Evolutionary conservation across 1,139 yeast genomes (phyloP).

Genomic region (Kodamaea sp.): DNA sequence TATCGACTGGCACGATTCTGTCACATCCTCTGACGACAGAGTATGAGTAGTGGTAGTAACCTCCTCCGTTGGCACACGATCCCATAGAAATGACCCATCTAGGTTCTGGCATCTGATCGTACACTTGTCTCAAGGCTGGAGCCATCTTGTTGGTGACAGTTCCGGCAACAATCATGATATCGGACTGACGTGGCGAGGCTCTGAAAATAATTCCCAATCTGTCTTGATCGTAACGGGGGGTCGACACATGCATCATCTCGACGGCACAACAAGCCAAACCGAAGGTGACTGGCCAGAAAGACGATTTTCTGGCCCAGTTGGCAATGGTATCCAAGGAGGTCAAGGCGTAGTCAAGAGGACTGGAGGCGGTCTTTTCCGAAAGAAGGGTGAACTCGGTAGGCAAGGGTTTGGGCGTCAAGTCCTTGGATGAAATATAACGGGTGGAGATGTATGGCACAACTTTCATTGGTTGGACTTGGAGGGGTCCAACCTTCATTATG

Average conservation of each 20-base stretch:
- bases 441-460: constrained; percentile 13
- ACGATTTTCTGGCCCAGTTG: constrained; percentile 90
- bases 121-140: constrained; percentile 88
- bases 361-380: constrained; percentile 44
- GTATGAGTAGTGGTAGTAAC: constrained; percentile 88
- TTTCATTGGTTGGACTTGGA: constrained; percentile 17
- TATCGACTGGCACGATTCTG: constrained; percentile 84
- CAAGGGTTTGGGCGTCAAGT: constrained; percentile 45
- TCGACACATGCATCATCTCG: constrained; percentile 93
- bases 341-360: constrained; percentile 76
- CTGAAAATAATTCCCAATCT: constrained; percentile 91
- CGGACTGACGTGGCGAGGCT: constrained; percentile 93
- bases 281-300: constrained; percentile 93
- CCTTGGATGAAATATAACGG: constrained; percentile 42
- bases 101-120: constrained; percentile 94
- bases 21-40: constrained; percentile 91
- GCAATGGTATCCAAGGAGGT: constrained; percentile 84
- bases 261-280: constrained; percentile 94
- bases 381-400: constrained; percentile 49
- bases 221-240: constrained; percentile 92
- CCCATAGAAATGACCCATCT: constrained; percentile 93
- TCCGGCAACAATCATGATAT: constrained; percentile 92
- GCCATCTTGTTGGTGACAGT: constrained; percentile 93
- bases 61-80: constrained; percentile 93
- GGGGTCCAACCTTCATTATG: constrained; percentile 19